phyloP scores from a whole-genome alignment of 148 eudicot species.

The Fallopia convolvulus region DNA sequence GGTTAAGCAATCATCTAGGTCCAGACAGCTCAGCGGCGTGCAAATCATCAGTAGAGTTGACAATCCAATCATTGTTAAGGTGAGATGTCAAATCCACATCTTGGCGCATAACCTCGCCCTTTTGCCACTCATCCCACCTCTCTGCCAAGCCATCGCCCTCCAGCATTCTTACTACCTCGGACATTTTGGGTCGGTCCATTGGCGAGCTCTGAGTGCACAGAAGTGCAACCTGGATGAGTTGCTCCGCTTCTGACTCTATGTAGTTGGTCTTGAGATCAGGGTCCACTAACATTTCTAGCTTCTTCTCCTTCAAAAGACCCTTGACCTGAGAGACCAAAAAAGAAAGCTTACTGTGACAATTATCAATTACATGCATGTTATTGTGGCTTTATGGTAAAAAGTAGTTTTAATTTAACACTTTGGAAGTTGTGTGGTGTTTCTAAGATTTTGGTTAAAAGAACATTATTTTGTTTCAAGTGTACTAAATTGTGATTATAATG shows the following conservation, averaged over 20 bases:
- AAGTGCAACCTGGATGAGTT: constrained; percentile 17
- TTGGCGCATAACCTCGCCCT: constrained; percentile 33
- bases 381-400: too few species aligned
- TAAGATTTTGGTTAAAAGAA: too few species aligned
- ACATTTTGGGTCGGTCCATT: constrained; percentile 17
- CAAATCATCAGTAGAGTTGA: constrained; percentile 28
- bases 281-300: constrained; percentile 18
- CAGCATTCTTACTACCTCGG: constrained; percentile 16
- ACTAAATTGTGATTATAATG: background rate
- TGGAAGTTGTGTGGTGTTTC: too few species aligned
- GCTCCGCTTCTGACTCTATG: constrained; percentile 15
- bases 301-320: constrained; percentile 18
- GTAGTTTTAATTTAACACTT: too few species aligned
- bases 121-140: constrained; percentile 52
- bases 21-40: constrained; percentile 35
- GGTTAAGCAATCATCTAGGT: constrained; percentile 20
- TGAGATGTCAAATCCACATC: constrained; percentile 26
- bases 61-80: constrained; percentile 27
- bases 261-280: constrained; percentile 14
- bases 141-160: constrained; percentile 18
- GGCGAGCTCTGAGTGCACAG: constrained; percentile 20
- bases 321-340: constrained; percentile 11
- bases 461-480: too few species aligned
- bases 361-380: background rate
- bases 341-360: background rate